These are phyloP conservation scores for Colletotrichum sp. DNA, from an alignment of 2,329 filamentous ascomycete species.

Conservation along the genomic window DNA sequence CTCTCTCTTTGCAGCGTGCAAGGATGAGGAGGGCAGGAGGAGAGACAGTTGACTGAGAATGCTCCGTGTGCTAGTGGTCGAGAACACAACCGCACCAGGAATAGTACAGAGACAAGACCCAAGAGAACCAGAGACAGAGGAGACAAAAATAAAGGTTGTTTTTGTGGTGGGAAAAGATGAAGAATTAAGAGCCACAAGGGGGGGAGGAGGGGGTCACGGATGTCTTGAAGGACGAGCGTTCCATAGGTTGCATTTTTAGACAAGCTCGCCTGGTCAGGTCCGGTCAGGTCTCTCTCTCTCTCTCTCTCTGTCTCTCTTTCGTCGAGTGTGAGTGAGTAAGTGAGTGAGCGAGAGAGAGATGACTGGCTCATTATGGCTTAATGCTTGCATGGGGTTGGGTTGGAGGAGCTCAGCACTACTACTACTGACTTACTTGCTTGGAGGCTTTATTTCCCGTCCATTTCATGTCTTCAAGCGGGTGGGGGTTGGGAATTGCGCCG, in stretches of 20 bases:
- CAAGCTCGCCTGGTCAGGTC: neutral
- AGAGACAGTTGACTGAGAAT: neutral
- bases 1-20: neutral
- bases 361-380: neutral
- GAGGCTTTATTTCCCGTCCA: neutral
- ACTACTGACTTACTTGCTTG: neutral
- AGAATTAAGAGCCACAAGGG: constrained; percentile 17
- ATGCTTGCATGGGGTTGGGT: neutral
- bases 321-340: neutral
- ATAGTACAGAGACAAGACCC: neutral
- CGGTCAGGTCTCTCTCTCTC: neutral
- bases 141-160: neutral
- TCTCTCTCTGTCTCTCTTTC: neutral
- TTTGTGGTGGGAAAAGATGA: constrained; percentile 4
- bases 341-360: neutral
- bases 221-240: constrained; percentile 12
- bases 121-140: neutral
- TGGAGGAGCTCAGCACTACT: neutral
- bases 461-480: neutral
- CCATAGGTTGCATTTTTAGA: constrained; percentile 11
- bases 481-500: neutral
- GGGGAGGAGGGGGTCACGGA: neutral
- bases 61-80: neutral
- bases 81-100: neutral
- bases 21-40: neutral